Base-by-base conservation (phyloP, 208 protist genomes). In the Acanthamoeba healyi region DNA sequence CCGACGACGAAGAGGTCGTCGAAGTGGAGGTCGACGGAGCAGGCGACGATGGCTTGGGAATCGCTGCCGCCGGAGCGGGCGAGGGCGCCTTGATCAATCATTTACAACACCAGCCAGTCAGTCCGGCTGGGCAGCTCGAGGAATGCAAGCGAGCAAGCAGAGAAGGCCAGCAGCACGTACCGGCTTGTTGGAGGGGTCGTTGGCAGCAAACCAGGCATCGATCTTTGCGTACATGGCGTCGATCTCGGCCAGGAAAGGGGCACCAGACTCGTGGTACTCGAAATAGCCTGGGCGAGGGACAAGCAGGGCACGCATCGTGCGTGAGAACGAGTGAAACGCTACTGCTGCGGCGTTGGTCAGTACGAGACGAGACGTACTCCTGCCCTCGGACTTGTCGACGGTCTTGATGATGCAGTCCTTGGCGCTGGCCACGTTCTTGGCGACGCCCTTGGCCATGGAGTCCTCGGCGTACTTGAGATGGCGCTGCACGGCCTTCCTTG, bases 171-270 rank as follows among this genome's bases (percentile, higher is more conserved):
- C 12, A 12, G 44, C 7, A 4, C 67, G 40, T 46, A 81, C 70
- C 70, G 70, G 70, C 70, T 81, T 81, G 70, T 7, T n/a, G 32
- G 70, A 2, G 42, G 74, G 74, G 44, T 84, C 74, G 74, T 84
- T 84, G 36, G 19, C 42, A 26, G 74, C 74, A 14, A 84, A 36
- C 74, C 74, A 84, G 44, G 74, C 74, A 42, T 84, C 74, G 74
- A 84, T 84, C 74, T 84, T 84, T 42, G 51, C n/a, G 74, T 84
- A 84, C 40, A 84, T 32, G 74, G 74, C 74, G 19, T 49, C 42
- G 42, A 84, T 84, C 74, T 84, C 74, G 44, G 74, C 74, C n/a
- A 84, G 74, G 74, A 84, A 84, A 0, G 74, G 42, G 29, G 26
- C 74, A 2, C 29, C 34, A 7, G 74, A 84, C 74, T 84, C 74